phyloP scores from a whole-genome alignment of 345 rosid species.

The Toxicodendron radicans region DNA sequence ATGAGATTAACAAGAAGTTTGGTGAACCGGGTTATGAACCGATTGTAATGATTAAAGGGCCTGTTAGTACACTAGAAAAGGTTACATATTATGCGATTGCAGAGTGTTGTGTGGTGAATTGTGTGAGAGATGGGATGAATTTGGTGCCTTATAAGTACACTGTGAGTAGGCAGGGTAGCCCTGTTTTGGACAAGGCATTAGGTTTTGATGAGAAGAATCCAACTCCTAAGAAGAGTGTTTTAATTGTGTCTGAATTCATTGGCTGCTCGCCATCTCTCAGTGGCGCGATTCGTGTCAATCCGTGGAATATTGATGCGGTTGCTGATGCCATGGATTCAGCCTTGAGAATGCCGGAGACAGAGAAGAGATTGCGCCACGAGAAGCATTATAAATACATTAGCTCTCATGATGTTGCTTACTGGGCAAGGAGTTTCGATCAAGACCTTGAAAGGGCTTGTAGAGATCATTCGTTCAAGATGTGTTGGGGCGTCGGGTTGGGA shows the following conservation, averaged over 20 bases:
- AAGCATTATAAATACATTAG: constrained; percentile 83
- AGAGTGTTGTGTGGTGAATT: constrained; percentile 75
- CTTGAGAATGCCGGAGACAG: constrained; percentile 39
- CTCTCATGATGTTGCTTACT: constrained; percentile 74
- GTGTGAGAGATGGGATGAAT: constrained; percentile 92
- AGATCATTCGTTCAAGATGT: constrained; percentile 67
- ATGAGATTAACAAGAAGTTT: constrained; percentile 50
- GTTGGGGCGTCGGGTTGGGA: constrained; percentile 78
- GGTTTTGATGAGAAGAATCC: constrained; percentile 37
- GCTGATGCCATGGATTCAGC: constrained; percentile 64
- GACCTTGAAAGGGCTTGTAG: constrained; percentile 75
- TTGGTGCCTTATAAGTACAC: constrained; percentile 81
- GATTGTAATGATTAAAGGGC: constrained; percentile 51
- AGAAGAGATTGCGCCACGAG: constrained; percentile 72
- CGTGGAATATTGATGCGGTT: constrained; percentile 70
- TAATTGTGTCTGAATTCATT: constrained; percentile 81
- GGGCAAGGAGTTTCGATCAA: constrained; percentile 77
- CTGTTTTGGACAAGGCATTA: constrained; percentile 53
- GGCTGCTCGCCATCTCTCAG: constrained; percentile 93
- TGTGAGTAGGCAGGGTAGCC: constrained; percentile 68
- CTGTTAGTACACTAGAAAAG: constrained; percentile 61
- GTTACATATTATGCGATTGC: constrained; percentile 66
- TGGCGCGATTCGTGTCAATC: constrained; percentile 84
- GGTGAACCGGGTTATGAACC: constrained; percentile 64
- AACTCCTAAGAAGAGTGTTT: constrained; percentile 50